phyloP scores from a whole-genome alignment of 352 stramenopile genomes.

The Pythium plurisporium region DNA sequence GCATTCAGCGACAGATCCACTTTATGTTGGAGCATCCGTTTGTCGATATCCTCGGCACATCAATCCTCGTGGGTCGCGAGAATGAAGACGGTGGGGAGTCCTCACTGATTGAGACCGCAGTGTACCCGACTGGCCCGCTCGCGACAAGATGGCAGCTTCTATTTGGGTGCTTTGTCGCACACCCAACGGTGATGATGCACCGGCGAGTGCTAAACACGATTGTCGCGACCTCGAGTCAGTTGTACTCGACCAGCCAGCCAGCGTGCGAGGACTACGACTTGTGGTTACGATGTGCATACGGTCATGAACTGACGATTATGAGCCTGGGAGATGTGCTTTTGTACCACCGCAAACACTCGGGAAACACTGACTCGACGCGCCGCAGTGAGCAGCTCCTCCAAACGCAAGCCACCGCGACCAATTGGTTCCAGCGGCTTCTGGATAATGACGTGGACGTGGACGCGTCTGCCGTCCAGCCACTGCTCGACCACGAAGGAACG shows the following conservation, averaged over 20 bases:
- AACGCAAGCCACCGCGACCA: constrained; percentile 30
- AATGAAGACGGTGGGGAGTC: neutral
- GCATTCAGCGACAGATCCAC: constrained; percentile 51
- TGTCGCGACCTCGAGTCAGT: constrained; percentile 20
- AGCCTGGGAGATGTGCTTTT: constrained; percentile 51
- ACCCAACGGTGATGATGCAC: constrained; percentile 78
- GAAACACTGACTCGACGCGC: constrained; percentile 16
- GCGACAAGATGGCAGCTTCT: constrained; percentile 69
- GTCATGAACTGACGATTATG: constrained; percentile 36
- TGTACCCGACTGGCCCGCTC: constrained; percentile 45
- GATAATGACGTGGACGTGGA: constrained; percentile 8
- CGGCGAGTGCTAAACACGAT: constrained; percentile 37
- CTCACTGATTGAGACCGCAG: constrained; percentile 24
- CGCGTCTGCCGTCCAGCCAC: constrained; percentile 12
- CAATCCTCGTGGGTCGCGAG: constrained; percentile 29
- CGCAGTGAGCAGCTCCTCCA: constrained; percentile 37
- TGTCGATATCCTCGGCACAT: constrained; percentile 37
- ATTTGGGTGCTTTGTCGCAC: constrained; percentile 73
- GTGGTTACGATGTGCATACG: constrained; percentile 57
- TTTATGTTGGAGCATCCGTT: constrained; percentile 36
- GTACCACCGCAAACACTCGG: constrained; percentile 40
- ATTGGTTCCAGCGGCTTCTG: constrained; percentile 19
- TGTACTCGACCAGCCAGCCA: constrained; percentile 36
- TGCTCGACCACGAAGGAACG: constrained; percentile 20
- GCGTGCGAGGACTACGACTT: constrained; percentile 81